These are phyloP conservation scores for Epithemia pelagica DNA, from an alignment of 108 stramenopile species.

Conservation along the genomic window DNA sequence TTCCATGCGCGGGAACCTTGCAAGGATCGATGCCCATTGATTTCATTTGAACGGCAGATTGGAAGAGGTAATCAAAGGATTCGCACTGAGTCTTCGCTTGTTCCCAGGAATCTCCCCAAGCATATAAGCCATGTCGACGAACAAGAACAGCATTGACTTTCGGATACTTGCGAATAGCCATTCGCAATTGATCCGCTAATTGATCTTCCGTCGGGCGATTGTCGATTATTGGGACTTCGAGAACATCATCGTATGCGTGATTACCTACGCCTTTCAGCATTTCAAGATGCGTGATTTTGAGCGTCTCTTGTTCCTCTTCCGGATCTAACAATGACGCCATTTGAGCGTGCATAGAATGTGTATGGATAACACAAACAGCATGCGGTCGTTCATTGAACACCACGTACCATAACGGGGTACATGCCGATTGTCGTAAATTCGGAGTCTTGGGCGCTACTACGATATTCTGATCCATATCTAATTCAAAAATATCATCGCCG, in stretches of 20 bases:
- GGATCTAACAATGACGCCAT: constrained; percentile 84
- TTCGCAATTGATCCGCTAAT: constrained; percentile 79
- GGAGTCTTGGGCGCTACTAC: constrained; percentile 60
- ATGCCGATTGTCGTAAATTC: constrained; percentile 70
- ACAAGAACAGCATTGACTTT: constrained; percentile 89
- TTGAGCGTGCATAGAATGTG: constrained; percentile 81
- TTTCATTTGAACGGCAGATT: constrained; percentile 66
- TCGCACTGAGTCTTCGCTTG: constrained; percentile 95
- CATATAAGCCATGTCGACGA: constrained; percentile 89
- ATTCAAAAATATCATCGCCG: constrained; percentile 89
- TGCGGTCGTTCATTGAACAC: constrained; percentile 63
- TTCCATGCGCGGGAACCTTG: constrained; percentile 34
- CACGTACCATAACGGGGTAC: constrained; percentile 88
- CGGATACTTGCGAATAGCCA: constrained; percentile 72
- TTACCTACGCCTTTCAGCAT: constrained; percentile 95
- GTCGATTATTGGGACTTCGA: constrained; percentile 94
- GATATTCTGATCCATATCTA: constrained; percentile 60
- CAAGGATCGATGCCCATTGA: constrained; percentile 66
- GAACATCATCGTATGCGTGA: constrained; percentile 80
- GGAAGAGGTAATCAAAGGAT: constrained; percentile 92
- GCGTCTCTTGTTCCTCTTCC: constrained; percentile 40
- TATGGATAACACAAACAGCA: constrained; percentile 80
- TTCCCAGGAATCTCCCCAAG: constrained; percentile 96
- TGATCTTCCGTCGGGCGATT: constrained; percentile 91
- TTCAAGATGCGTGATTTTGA: constrained; percentile 88